Conservation (phyloP, 2,329 filamentous ascomycete species). For the Phialophora verrucosa region DNA sequence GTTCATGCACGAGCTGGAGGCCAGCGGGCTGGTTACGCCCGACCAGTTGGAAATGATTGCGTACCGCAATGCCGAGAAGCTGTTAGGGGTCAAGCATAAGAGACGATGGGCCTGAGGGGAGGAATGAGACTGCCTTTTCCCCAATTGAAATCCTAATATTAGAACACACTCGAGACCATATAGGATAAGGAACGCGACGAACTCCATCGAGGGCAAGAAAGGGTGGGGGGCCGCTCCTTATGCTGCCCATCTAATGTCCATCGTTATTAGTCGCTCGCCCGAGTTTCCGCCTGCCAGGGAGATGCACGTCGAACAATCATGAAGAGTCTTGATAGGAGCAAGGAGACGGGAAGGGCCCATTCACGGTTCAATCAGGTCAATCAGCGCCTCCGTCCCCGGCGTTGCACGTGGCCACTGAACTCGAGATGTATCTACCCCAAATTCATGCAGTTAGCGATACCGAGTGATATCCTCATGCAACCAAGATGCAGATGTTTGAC, state of each 20-base stretch:
- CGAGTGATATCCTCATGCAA: too few species aligned
- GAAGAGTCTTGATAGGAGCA: not conserved
- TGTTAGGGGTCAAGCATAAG: constrained; percentile 45
- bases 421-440: not conserved
- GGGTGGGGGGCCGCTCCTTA: not conserved
- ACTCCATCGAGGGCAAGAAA: not conserved
- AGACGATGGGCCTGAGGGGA: constrained; percentile 13
- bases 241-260: not conserved
- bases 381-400: too few species aligned
- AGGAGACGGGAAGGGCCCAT: too few species aligned
- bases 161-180: not conserved
- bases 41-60: constrained; percentile 58
- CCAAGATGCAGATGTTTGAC: not conserved
- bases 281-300: not conserved
- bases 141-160: too few species aligned
- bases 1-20: constrained; percentile 57
- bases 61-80: constrained; percentile 57
- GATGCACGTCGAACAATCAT: not conserved
- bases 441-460: not conserved
- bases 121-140: not conserved
- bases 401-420: not conserved
- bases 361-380: not conserved
- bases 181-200: not conserved
- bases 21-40: constrained; percentile 56
- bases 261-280: not conserved